Evolutionary conservation across 208 protist species (phyloP).

Genomic region (Trypanosoma brucei): DNA sequence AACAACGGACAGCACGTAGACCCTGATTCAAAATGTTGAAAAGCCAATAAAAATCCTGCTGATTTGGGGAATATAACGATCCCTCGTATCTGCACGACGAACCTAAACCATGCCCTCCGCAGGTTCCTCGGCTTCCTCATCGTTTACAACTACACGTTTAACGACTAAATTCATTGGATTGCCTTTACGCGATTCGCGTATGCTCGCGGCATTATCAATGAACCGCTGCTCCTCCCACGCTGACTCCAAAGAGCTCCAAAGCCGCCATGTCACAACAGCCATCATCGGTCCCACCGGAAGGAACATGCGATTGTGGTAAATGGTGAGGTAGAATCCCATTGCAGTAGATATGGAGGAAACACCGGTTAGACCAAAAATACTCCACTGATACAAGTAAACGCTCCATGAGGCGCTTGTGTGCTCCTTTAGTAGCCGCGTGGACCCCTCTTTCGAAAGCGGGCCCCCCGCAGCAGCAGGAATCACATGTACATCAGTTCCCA

Average conservation of each 20-base stretch:
- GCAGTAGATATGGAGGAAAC: conserved; percentile 52
- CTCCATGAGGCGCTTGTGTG: conserved; percentile 64
- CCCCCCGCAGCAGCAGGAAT: conserved; percentile 25
- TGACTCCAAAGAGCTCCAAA: conserved; percentile 69
- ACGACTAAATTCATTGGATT: conserved; percentile 77
- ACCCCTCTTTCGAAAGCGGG: conserved; percentile 32
- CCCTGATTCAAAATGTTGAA: background rate
- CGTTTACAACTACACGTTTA: conserved; percentile 25
- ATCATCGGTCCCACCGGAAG: conserved; percentile 58
- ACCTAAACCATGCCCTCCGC: conserved; percentile 17
- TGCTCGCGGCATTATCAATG: conserved; percentile 64
- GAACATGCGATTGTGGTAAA: conserved; percentile 68
- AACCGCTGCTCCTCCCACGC: conserved; percentile 78
- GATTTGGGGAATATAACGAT: background rate
- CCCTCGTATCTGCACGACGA: background rate
- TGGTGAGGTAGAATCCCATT: conserved; percentile 54
- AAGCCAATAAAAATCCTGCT: background rate
- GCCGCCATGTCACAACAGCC: conserved; percentile 55
- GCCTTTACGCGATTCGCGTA: conserved; percentile 61
- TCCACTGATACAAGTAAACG: conserved; percentile 63
- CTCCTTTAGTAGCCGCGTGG: conserved; percentile 70
- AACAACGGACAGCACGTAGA: no score
- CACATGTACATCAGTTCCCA: conserved; percentile 44
- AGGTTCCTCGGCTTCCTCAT: conserved; percentile 23
- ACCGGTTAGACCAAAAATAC: conserved; percentile 63